These are phyloP conservation scores for Globisporangium middletonii DNA, from an alignment of 352 stramenopile species.

Conservation along the genomic window DNA sequence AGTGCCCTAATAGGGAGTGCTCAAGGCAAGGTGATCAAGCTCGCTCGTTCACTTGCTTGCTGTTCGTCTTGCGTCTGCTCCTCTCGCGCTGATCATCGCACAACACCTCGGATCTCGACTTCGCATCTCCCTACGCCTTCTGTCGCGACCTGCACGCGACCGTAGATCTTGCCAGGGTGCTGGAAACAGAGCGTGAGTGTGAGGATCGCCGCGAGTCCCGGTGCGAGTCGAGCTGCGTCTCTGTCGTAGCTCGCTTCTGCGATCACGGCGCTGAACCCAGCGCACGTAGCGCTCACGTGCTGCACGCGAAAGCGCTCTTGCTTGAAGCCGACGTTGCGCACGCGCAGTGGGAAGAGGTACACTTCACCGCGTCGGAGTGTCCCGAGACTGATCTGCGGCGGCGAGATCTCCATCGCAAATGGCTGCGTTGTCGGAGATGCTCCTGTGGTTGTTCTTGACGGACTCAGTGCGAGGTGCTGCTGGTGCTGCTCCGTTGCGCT, in stretches of 20 bases:
- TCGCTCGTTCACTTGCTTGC: too few species aligned
- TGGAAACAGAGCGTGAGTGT: conserved; percentile 59
- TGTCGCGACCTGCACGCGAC: conserved; percentile 41
- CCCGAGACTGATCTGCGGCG: conserved; percentile 31
- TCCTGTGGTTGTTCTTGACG: neutral
- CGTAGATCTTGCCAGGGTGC: conserved; percentile 37
- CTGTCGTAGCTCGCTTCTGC: conserved; percentile 54
- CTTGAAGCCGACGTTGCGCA: conserved; percentile 59
- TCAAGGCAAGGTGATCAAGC: too few species aligned
- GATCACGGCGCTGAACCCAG: conserved; percentile 31
- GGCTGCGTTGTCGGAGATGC: conserved; percentile 22
- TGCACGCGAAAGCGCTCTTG: conserved; percentile 68
- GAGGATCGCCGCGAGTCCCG: conserved; percentile 52
- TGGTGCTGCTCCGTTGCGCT: neutral
- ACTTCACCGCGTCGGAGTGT: conserved; percentile 38
- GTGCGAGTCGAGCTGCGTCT: conserved; percentile 42
- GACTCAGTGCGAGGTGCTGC: neutral
- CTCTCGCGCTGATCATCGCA: conserved; percentile 18
- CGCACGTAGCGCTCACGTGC: conserved; percentile 30
- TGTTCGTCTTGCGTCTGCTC: too few species aligned
- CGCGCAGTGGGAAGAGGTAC: conserved; percentile 58
- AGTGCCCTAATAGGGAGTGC: conserved; percentile 2
- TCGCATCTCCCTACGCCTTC: conserved; percentile 40
- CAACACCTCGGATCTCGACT: conserved; percentile 41
- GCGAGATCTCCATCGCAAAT: conserved; percentile 58